phyloP scores from a whole-genome alignment of 345 rosid genomes.

The Cardamine chenopodiifolia region DNA sequence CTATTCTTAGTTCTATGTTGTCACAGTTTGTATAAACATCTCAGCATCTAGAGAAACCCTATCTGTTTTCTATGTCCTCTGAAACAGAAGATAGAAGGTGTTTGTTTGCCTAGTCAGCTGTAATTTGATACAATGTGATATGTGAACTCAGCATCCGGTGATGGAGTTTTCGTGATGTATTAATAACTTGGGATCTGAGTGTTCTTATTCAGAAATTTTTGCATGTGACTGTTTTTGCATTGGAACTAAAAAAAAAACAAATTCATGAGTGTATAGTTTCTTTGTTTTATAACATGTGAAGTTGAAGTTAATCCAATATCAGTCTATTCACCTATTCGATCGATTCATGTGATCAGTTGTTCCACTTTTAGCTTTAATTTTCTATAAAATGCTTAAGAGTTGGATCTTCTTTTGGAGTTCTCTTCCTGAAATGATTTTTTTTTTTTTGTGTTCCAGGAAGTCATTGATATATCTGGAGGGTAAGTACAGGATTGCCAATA shows the following conservation, averaged over 20 bases:
- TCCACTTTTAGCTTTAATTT: not conserved
- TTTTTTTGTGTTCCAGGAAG: constrained; percentile 61
- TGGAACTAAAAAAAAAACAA: not conserved
- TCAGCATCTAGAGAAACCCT: not conserved
- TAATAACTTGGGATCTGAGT: not conserved
- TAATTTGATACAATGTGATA: not conserved
- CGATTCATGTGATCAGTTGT: not conserved
- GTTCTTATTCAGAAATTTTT: not conserved
- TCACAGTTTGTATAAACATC: not conserved
- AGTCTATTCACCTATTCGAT: not conserved
- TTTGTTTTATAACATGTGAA: not conserved
- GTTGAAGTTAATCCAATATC: not conserved
- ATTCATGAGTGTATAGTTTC: not conserved
- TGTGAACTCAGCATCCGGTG: not conserved
- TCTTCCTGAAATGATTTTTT: not conserved
- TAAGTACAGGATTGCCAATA: constrained; percentile 32
- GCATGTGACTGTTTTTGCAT: not conserved
- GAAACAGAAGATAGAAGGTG: not conserved
- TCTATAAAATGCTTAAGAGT: not conserved
- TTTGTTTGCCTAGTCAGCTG: constrained; percentile 13
- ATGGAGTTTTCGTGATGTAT: not conserved
- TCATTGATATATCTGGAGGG: constrained; percentile 97
- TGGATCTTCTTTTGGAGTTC: not conserved
- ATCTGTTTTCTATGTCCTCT: not conserved
- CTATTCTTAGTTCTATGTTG: too few relatives aligned